A percentile compares a stretch with the other conserved stretches of the same genome.
phyloP scores from a whole-genome alignment of 345 rosid species.

The Citrus sp. region DNA sequence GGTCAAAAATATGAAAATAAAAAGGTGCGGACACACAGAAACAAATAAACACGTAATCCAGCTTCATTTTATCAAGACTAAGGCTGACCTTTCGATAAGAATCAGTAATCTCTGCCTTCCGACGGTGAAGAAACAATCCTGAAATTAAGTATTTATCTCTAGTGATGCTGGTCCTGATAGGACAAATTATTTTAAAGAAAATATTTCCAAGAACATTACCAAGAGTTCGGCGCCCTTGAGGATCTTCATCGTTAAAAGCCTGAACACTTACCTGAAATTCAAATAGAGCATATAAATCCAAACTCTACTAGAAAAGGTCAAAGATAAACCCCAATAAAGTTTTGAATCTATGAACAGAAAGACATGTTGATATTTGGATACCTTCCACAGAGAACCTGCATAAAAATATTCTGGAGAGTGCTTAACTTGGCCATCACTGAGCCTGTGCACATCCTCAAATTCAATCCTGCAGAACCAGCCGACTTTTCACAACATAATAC shows the following conservation, averaged over 20 bases:
- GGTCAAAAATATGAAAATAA: not conserved
- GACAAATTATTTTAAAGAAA: not conserved
- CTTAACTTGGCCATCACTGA: conserved; percentile 93
- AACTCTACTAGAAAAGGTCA: not conserved
- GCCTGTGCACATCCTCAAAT: conserved; percentile 88
- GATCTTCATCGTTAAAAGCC: conserved; percentile 94
- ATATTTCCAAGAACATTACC: conserved; percentile 40
- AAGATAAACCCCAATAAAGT: not conserved
- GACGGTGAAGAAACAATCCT: conserved; percentile 94
- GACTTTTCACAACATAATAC: conserved; percentile 6
- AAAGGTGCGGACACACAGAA: not conserved
- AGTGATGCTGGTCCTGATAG: not conserved
- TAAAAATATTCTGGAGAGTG: conserved; percentile 88
- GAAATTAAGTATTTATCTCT: conserved; percentile 19
- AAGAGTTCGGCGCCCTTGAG: conserved; percentile 93
- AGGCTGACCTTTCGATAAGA: conserved; percentile 66
- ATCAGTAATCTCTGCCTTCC: conserved; percentile 82
- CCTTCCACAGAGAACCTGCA: conserved; percentile 99
- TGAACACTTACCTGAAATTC: conserved; percentile 79
- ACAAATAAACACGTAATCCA: not conserved
- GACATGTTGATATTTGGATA: conserved; percentile 21
- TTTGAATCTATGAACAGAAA: not conserved
- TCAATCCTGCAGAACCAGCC: conserved; percentile 51
- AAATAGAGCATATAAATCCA: conserved; percentile 18
- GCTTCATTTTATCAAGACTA: not conserved